Conservation (phyloP, 2,329 filamentous ascomycete genomes). For the Colletotrichum sp. region DNA sequence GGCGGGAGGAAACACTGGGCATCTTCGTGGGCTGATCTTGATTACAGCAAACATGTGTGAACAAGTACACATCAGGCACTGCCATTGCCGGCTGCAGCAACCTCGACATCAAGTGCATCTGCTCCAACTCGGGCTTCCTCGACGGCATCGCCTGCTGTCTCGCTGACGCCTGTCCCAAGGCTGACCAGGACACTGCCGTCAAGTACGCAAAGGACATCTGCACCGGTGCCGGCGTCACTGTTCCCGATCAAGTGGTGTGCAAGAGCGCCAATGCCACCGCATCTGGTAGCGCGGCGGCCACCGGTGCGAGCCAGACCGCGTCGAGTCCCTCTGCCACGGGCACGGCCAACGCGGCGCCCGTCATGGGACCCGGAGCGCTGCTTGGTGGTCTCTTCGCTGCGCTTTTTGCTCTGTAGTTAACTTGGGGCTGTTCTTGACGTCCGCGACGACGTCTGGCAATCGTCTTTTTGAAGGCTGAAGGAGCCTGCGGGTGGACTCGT, state of each 20-base stretch:
- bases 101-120: constrained; percentile 46
- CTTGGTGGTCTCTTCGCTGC: constrained; percentile 19
- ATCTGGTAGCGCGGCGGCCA: background rate
- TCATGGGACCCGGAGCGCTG: constrained; percentile 9
- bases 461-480: background rate
- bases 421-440: background rate
- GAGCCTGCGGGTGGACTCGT: background rate
- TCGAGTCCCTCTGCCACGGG: background rate
- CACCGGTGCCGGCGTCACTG: constrained; percentile 35
- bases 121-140: constrained; percentile 45
- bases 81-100: constrained; percentile 42
- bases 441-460: background rate
- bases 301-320: background rate
- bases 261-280: constrained; percentile 19
- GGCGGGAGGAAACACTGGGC: background rate
- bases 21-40: constrained; percentile 25
- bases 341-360: constrained; percentile 11
- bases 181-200: constrained; percentile 38
- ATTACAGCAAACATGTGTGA: constrained; percentile 32
- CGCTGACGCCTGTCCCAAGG: constrained; percentile 34
- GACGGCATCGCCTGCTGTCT: constrained; percentile 47
- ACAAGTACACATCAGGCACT: constrained; percentile 34
- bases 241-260: constrained; percentile 43
- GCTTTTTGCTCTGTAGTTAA: constrained; percentile 1
- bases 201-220: constrained; percentile 43